Evolutionary conservation across 176 grass and related monocot species (phyloP).

Genomic region (Eremochloa ophiuroides): DNA sequence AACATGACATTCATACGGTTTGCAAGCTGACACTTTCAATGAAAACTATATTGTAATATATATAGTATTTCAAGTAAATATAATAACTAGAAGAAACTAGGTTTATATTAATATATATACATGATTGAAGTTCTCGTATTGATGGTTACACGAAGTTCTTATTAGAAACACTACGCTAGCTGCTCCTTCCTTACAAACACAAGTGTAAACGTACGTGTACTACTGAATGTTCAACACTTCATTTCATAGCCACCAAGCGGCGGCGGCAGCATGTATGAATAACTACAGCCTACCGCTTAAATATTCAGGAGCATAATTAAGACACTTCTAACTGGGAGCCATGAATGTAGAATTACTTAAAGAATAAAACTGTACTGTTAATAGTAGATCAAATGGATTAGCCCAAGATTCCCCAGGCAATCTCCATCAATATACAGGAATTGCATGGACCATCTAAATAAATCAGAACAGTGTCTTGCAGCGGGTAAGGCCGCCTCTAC

Average conservation of each 20-base stretch:
- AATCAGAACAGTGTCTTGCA: constrained; percentile 18
- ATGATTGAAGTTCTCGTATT: too few species aligned
- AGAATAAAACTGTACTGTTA: not conserved
- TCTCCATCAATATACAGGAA: constrained; percentile 24
- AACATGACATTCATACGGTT: too few species aligned
- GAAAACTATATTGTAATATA: too few species aligned
- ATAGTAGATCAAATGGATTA: not conserved
- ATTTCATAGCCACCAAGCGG: not conserved
- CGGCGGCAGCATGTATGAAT: not conserved
- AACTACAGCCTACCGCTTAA: not conserved
- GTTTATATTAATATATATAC: too few species aligned
- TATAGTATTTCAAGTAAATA: too few species aligned
- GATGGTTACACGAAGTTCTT: not conserved
- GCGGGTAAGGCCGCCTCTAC: constrained; percentile 10
- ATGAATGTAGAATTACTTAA: constrained; percentile 32
- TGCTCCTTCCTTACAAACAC: not conserved
- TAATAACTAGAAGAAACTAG: too few species aligned
- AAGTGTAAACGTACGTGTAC: not conserved
- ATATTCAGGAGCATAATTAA: not conserved
- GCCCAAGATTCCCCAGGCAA: not conserved
- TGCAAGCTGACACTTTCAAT: too few species aligned
- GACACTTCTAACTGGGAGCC: not conserved
- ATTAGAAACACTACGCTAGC: not conserved
- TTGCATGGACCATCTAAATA: constrained; percentile 20
- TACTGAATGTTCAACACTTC: not conserved